These are phyloP conservation scores for Fusarium anthophilum DNA, from an alignment of 2,329 filamentous ascomycete species.

Conservation along the genomic window DNA sequence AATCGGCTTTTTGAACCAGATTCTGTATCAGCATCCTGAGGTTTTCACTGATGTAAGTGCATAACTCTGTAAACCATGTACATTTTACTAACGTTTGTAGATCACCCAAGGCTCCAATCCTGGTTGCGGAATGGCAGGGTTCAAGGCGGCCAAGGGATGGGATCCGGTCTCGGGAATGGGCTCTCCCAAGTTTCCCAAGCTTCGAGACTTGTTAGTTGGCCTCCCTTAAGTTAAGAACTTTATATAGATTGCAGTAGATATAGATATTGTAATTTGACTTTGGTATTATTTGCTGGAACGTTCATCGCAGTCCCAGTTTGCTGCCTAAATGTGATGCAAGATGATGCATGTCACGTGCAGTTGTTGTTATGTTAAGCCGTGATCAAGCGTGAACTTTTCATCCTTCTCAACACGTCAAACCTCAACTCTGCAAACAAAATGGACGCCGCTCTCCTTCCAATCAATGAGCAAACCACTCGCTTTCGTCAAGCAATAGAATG, in stretches of 20 bases:
- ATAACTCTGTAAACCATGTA: rapidly evolving
- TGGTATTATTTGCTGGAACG: rapidly evolving
- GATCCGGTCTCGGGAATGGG: conserved; percentile 5
- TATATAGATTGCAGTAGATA: background rate
- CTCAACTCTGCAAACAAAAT: background rate
- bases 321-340: background rate
- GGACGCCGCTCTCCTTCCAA: conserved; percentile 39
- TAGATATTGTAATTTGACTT: background rate
- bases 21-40: background rate
- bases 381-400: conserved; percentile 1
- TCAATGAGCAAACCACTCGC: conserved; percentile 38
- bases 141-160: conserved; percentile 6
- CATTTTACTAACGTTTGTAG: background rate
- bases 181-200: background rate
- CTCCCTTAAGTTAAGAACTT: background rate
- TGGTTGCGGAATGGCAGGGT: background rate
- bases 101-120: background rate
- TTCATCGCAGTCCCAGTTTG: background rate
- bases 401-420: background rate
- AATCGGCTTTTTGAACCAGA: background rate
- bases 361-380: no score
- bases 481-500: conserved; percentile 38
- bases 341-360: conserved; percentile 8
- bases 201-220: background rate
- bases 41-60: background rate